Percentiles rank a stretch among this genome's conserved stretches.
These are phyloP conservation scores for Cyclotella cryptica DNA, from an alignment of 108 stramenopile species.

Conservation along the genomic window DNA sequence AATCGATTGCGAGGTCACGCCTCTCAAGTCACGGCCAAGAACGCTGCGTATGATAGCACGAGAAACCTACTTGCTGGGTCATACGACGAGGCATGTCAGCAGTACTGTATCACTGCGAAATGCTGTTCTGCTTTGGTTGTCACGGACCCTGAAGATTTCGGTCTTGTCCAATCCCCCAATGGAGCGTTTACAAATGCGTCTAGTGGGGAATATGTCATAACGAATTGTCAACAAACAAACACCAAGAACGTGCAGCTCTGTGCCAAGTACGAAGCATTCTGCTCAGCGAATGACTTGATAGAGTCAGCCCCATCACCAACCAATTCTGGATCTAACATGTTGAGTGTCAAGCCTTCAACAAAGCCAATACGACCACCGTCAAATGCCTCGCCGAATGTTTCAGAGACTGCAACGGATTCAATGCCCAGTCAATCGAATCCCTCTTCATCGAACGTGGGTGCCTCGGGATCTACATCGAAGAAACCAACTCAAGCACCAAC, in stretches of 20 bases:
- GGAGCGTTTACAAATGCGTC: conserved; percentile 32
- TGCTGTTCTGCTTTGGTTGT: conserved; percentile 19
- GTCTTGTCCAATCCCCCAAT: conserved; percentile 22
- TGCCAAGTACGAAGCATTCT: conserved; percentile 16
- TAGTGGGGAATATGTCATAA: conserved; percentile 28
- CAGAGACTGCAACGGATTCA: too few relatives aligned
- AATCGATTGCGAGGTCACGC: conserved; percentile 8
- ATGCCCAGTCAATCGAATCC: too few relatives aligned
- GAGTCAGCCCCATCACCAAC: neutral
- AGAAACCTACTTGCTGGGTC: neutral
- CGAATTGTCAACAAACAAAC: conserved; percentile 19
- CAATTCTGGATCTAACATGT: neutral
- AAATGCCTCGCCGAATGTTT: too few relatives aligned
- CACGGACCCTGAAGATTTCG: conserved; percentile 1
- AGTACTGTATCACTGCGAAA: conserved; percentile 23
- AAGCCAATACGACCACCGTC: neutral
- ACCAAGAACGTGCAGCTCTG: conserved; percentile 19
- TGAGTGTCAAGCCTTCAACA: neutral
- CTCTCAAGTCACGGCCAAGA: neutral
- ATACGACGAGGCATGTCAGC: neutral
- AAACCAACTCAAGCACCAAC: too few relatives aligned
- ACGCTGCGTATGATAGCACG: neutral
- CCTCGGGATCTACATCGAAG: too few relatives aligned
- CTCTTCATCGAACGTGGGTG: too few relatives aligned
- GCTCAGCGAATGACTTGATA: conserved; percentile 4